Conservation (phyloP, 176 grass and related monocot genomes). For the Elymus sibiricus region DNA sequence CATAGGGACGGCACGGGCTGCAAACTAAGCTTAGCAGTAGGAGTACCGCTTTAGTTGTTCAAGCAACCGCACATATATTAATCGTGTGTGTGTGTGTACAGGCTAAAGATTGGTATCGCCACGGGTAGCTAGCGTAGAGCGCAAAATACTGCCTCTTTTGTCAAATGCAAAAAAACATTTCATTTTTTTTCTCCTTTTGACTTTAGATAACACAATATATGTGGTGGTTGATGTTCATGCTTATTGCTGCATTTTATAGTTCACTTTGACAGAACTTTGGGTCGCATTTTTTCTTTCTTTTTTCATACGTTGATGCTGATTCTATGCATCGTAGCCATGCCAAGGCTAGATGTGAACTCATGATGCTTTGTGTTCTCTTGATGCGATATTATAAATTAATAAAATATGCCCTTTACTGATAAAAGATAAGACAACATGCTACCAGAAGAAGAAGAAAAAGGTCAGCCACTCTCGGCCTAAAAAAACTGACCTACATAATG, state of each 20-base stretch:
- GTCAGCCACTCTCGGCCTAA: neutral
- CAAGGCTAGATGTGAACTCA: too few relatives aligned
- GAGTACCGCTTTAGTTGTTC: constrained; percentile 14
- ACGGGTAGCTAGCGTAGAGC: neutral
- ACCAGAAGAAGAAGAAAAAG: neutral
- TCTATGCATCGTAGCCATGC: too few relatives aligned
- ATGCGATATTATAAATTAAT: too few relatives aligned
- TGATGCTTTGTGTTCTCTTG: too few relatives aligned
- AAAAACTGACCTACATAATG: neutral
- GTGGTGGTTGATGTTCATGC: too few relatives aligned
- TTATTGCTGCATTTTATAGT: too few relatives aligned
- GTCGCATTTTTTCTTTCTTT: too few relatives aligned
- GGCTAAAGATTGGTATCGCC: constrained; percentile 14
- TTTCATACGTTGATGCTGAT: too few relatives aligned
- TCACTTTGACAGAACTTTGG: too few relatives aligned
- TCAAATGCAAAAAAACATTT: neutral
- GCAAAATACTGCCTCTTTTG: neutral
- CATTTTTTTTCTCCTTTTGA: neutral
- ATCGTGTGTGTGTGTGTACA: neutral
- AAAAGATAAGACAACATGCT: too few relatives aligned
- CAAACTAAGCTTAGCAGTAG: neutral
- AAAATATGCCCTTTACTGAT: too few relatives aligned
- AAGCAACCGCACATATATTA: constrained; percentile 1
- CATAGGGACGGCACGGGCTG: neutral
- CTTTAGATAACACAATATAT: neutral